Evolutionary conservation across 176 grass and related monocot species (phyloP).

Genomic region (Aegilops longissima): DNA sequence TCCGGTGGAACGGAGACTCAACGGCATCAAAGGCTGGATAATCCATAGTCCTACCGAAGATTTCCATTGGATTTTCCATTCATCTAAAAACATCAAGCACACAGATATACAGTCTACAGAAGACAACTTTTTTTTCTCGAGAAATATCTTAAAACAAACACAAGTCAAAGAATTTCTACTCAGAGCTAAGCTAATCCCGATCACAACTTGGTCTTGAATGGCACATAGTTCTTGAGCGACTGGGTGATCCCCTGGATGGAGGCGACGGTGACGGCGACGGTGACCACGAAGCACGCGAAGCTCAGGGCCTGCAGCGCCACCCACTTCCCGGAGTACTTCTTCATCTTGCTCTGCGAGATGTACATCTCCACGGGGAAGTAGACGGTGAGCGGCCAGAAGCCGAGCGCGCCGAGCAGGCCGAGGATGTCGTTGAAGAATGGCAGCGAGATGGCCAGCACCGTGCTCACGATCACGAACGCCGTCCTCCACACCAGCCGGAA

Average conservation of each 20-base stretch:
- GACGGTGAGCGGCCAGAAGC: constrained; percentile 72
- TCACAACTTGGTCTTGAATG: constrained; percentile 36
- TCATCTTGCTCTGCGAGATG: constrained; percentile 26
- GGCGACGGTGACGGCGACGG: constrained; percentile 33
- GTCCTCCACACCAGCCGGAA: constrained; percentile 55
- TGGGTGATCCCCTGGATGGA: constrained; percentile 43
- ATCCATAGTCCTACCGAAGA: no score
- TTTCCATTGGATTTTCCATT: no score
- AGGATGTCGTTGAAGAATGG: constrained; percentile 78
- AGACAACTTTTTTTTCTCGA: not conserved
- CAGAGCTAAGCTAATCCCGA: not conserved
- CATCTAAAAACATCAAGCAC: no score
- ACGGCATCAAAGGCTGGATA: no score
- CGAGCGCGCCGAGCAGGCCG: constrained; percentile 58
- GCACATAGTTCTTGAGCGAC: constrained; percentile 35
- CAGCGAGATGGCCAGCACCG: constrained; percentile 45
- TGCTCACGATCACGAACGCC: constrained; percentile 41
- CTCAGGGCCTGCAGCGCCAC: constrained; percentile 42
- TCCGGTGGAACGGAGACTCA: no score
- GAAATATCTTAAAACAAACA: not conserved
- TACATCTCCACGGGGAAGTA: constrained; percentile 92
- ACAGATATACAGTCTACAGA: no score
- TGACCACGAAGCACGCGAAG: constrained; percentile 50
- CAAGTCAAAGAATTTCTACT: not conserved
- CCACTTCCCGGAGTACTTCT: constrained; percentile 43